Percentiles rank a stretch among this genome's conserved stretches.
phyloP scores from a whole-genome alignment of 371 early-diverging fungal species.

The Chytridiales sp. region DNA sequence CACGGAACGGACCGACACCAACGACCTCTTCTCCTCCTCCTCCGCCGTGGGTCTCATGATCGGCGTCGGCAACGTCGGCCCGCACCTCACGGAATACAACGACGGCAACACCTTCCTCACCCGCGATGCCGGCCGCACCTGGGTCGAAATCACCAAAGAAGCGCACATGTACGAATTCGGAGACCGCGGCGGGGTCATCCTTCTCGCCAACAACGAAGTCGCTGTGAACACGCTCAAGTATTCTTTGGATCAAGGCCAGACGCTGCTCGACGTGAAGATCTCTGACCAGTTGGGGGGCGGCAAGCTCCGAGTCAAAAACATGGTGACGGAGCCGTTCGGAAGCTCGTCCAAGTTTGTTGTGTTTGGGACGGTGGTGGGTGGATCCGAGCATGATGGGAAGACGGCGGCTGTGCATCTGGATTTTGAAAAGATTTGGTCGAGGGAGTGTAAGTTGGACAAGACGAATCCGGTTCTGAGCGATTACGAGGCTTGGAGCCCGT shows the following conservation, averaged over 20 bases:
- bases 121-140: slow-evolving; percentile 48
- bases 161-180: slow-evolving; percentile 53
- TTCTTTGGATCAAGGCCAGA: slow-evolving; percentile 38
- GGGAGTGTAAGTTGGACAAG: slow-evolving; percentile 32
- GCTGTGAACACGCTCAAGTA: slow-evolving; percentile 39
- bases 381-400: slow-evolving; percentile 12
- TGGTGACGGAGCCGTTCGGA: slow-evolving; percentile 47
- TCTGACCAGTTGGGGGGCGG: slow-evolving; percentile 27
- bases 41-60: slow-evolving; percentile 49
- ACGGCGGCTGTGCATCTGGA: slow-evolving; percentile 38
- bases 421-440: slow-evolving; percentile 36
- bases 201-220: slow-evolving; percentile 46
- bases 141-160: slow-evolving; percentile 46
- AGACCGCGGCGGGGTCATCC: slow-evolving; percentile 51
- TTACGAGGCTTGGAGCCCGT: slow-evolving; percentile 47
- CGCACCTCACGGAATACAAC: slow-evolving; percentile 31
- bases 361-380: slow-evolving; percentile 34
- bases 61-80: slow-evolving; percentile 56
- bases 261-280: slow-evolving; percentile 13
- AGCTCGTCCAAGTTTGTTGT: slow-evolving; percentile 43
- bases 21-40: slow-evolving; percentile 43
- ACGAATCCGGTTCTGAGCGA: slow-evolving; percentile 32
- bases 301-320: slow-evolving; percentile 38
- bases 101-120: slow-evolving; percentile 48
- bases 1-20: slow-evolving; percentile 47